phyloP scores from a whole-genome alignment of 441 rosid species.

The Gossypium schwendimanii region DNA sequence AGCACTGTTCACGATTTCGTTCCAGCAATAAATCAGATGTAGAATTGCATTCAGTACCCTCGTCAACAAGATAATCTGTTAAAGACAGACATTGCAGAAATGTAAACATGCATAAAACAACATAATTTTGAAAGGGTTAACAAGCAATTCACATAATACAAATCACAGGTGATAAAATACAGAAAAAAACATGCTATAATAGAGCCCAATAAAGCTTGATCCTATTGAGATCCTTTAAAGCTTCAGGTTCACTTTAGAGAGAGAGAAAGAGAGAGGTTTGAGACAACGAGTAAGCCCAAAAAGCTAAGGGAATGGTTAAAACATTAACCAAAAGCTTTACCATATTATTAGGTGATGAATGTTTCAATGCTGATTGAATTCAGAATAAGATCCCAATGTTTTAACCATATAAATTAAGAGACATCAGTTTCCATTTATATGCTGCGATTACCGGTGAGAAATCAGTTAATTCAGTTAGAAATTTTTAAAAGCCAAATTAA shows the following conservation, averaged over 20 bases:
- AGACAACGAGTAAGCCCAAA: neutral
- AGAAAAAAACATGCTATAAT: neutral
- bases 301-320: neutral
- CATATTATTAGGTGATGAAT: neutral
- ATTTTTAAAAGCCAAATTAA: neutral
- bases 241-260: neutral
- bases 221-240: neutral
- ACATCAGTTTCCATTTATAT: neutral
- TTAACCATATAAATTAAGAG: neutral
- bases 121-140: neutral
- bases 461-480: neutral
- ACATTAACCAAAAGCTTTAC: neutral
- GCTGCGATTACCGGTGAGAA: neutral
- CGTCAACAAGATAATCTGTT: constrained; percentile 95
- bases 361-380: neutral
- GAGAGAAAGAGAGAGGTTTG: neutral
- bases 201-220: neutral
- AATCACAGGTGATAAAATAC: neutral
- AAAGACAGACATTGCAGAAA: constrained; percentile 13
- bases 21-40: constrained; percentile 89
- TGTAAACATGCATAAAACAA: neutral
- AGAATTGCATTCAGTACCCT: constrained; percentile 88
- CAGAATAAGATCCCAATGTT: neutral
- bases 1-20: constrained; percentile 91
- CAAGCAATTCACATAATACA: constrained; percentile 1